Conservation (phyloP, 2,329 filamentous ascomycete species). For the Exophiala lecanii-corni region DNA sequence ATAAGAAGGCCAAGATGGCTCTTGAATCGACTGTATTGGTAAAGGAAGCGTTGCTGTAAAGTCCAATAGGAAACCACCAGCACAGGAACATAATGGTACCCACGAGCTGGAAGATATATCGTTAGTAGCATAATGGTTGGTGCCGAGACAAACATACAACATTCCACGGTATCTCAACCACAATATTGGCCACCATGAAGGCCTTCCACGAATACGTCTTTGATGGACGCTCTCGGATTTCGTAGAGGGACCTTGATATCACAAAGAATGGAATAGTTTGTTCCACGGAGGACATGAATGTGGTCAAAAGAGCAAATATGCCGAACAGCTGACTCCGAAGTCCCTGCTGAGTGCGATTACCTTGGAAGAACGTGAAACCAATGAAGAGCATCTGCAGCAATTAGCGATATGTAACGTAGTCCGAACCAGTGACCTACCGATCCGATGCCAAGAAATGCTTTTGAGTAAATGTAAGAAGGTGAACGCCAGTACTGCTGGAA, state of each 20-base stretch:
- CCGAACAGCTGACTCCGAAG: slow-evolving; percentile 86
- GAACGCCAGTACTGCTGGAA: slow-evolving; percentile 90
- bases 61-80: slow-evolving; percentile 62
- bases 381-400: slow-evolving; percentile 69
- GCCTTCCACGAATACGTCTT: slow-evolving; percentile 71
- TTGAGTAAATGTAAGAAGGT: slow-evolving; percentile 80
- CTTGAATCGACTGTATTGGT: slow-evolving; percentile 65
- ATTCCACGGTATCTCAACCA: slow-evolving; percentile 65
- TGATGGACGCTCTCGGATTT: slow-evolving; percentile 56
- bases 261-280: slow-evolving; percentile 55
- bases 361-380: slow-evolving; percentile 74
- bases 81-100: slow-evolving; percentile 58
- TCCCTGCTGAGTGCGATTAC: slow-evolving; percentile 69
- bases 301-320: slow-evolving; percentile 76
- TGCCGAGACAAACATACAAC: slow-evolving; percentile 42
- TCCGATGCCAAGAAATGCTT: slow-evolving; percentile 62
- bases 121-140: no score
- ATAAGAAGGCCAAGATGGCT: slow-evolving; percentile 62
- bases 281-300: slow-evolving; percentile 59
- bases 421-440: slow-evolving; percentile 46
- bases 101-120: slow-evolving; percentile 43
- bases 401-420: slow-evolving; percentile 8
- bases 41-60: slow-evolving; percentile 48
- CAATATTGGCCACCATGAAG: slow-evolving; percentile 65
- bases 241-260: slow-evolving; percentile 54